Evolutionary conservation across 129 eudicot genomes (phyloP).

Genomic region (Centrapalus pauciflorus): DNA sequence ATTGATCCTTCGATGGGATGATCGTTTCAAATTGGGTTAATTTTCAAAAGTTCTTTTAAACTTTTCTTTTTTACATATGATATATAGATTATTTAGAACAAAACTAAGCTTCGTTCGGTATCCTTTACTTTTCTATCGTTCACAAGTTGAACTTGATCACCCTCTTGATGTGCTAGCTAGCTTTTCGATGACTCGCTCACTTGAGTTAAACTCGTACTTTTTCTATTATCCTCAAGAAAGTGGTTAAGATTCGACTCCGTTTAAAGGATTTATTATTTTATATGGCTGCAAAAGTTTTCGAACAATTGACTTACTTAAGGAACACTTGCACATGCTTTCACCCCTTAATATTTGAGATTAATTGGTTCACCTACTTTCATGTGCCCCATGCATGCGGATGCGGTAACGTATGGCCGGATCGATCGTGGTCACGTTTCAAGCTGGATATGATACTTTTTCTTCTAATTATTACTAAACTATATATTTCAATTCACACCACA

Average conservation of each 20-base stretch:
- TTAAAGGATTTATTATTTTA: background rate
- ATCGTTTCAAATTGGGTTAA: too few species aligned
- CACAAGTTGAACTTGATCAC: background rate
- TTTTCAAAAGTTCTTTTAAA: too few species aligned
- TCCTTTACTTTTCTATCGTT: background rate
- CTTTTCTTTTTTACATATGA: too few species aligned
- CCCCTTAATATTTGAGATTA: background rate
- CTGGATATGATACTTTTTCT: too few species aligned
- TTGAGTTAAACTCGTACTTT: background rate
- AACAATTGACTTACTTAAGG: slow-evolving; percentile 8
- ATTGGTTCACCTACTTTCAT: slow-evolving; percentile 4
- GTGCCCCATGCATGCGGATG: background rate
- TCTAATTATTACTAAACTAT: too few species aligned
- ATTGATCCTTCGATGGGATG: too few species aligned
- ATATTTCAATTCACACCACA: too few species aligned
- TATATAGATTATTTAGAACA: too few species aligned
- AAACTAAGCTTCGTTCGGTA: background rate
- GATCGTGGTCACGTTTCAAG: background rate
- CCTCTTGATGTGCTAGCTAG: background rate
- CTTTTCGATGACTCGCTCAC: too few species aligned
- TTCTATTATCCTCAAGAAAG: background rate
- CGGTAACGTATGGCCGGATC: too few species aligned
- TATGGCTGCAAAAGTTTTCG: background rate
- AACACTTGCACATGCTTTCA: background rate
- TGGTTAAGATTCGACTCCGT: background rate